Base-by-base conservation (phyloP, 495 filamentous ascomycete genomes). In the Aspergillus kassunensis region DNA sequence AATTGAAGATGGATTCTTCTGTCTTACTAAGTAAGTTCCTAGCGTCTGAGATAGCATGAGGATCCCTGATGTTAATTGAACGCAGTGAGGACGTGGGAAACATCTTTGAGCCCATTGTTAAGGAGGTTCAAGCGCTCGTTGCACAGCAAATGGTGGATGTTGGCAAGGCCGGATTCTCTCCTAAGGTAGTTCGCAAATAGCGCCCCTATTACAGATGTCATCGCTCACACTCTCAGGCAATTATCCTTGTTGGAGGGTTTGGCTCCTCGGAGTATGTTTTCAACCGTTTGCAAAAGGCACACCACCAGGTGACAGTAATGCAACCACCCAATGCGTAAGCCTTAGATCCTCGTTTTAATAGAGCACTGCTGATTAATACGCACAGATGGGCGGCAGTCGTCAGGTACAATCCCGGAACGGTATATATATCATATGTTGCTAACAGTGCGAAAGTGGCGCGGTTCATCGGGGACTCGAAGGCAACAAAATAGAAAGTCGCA, bases 201-300 rank as follows among this genome's bases (percentile, higher is more conserved):
- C n/a, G n/a, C n/a, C n/a, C n/a, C n/a, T n/a, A n/a, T n/a, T n/a
- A n/a, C n/a, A n/a, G n/a, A n/a, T n/a, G n/a, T n/a, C n/a, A n/a
- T n/a, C n/a, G n/a, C n/a, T n/a, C n/a, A n/a, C n/a, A n/a, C n/a
- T n/a, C n/a, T 5, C 25, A 76, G 55, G 77, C 81, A 2, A 81
- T 89, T 27, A 68, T 88, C n/a, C 74, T 89, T 0, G 86, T 89
- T 13, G 85, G 86, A 3, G 86, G 86, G 0, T 85, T 88, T 51
- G 86, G 86, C n/a, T 74, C 79, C 31, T 85, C 78, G 18, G 80
- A 78, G 54, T 88, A 87, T 61, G 74, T 89, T 43, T 81, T 78
- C 52, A 75, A 76, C 55, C 70, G 79, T 0, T 62, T 89, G 43
- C 68, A 75, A 46, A 57, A 61, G 16, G 48, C 62, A 6, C 62